A percentile compares a stretch with the other conserved stretches of the same genome.
These are phyloP conservation scores for Irpex lacteus DNA, from an alignment of 1,284 basidiomycete species.

Conservation along the genomic window DNA sequence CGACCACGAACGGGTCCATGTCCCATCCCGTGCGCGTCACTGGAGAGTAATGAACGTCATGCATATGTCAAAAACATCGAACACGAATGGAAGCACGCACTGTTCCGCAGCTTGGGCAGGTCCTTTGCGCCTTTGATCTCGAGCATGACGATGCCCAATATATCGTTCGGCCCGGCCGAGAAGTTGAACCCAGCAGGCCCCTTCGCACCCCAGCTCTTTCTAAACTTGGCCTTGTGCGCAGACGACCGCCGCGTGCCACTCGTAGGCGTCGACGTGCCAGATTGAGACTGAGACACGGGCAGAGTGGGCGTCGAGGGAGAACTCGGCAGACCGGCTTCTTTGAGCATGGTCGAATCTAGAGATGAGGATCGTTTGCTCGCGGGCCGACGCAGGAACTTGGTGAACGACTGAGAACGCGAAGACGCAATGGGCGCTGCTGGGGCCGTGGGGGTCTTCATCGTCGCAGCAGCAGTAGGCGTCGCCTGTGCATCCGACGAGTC, in stretches of 20 bases:
- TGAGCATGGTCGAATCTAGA: conserved; percentile 25
- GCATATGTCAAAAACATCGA: background rate
- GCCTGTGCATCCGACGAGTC: background rate
- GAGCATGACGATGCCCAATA: conserved; percentile 91
- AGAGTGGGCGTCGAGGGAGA: conserved; percentile 14
- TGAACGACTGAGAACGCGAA: conserved; percentile 23
- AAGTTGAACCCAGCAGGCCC: conserved; percentile 58
- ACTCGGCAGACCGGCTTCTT: conserved; percentile 11
- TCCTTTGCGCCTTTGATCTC: conserved; percentile 72
- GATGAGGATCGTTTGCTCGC: conserved; percentile 31
- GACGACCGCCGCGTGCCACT: background rate
- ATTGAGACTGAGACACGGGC: conserved; percentile 4
- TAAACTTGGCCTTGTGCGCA: conserved; percentile 21
- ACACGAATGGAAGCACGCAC: conserved; percentile 43
- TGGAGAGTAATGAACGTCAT: conserved; percentile 24
- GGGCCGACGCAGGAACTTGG: conserved; percentile 34
- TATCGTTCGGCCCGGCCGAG: conserved; percentile 63
- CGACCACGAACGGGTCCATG: conserved; percentile 97
- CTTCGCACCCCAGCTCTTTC: conserved; percentile 29
- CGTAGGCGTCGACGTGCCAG: conserved; percentile 3
- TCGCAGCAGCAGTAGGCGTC: conserved; percentile 1
- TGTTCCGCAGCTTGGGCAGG: conserved; percentile 85
- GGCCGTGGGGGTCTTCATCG: conserved; percentile 9
- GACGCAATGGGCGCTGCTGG: conserved; percentile 17
- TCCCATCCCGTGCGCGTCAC: conserved; percentile 88